These are phyloP conservation scores for Aspergillus candidus DNA, from an alignment of 2,329 filamentous ascomycete genomes.

Conservation along the genomic window DNA sequence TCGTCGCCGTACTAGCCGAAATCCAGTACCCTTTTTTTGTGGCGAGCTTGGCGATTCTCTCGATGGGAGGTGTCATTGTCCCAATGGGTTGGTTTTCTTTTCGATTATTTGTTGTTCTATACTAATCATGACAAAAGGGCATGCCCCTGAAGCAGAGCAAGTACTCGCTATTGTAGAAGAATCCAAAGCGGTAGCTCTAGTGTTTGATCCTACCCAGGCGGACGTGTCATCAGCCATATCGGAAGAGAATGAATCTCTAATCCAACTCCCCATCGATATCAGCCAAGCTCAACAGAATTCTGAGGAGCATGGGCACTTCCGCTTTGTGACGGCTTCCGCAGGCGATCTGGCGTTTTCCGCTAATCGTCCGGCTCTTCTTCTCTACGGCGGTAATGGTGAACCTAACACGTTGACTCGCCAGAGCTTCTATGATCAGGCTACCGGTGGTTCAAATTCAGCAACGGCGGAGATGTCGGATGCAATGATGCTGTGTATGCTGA, in stretches of 20 bases:
- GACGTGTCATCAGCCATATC: background rate
- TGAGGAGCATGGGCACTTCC: too few species aligned
- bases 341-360: background rate
- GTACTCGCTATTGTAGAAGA: slow-evolving; percentile 1
- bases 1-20: slow-evolving; percentile 1
- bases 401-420: slow-evolving; percentile 3
- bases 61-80: slow-evolving; percentile 4
- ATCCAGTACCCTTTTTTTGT: slow-evolving; percentile 7
- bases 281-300: too few species aligned
- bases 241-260: background rate
- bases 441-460: background rate
- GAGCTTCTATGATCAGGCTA: background rate
- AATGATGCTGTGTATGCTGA: slow-evolving; percentile 5
- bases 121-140: background rate
- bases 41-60: slow-evolving; percentile 4
- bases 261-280: background rate
- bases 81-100: slow-evolving; percentile 1
- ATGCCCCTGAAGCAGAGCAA: slow-evolving; percentile 2
- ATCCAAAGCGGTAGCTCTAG: slow-evolving; percentile 2
- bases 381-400: slow-evolving; percentile 1
- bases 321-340: too few species aligned
- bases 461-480: background rate
- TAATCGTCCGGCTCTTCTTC: slow-evolving; percentile 2
- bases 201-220: slow-evolving; percentile 2
- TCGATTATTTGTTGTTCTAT: too few species aligned